These are phyloP conservation scores for Aspergillus saccharolyticus DNA, from an alignment of 495 filamentous ascomycete genomes.

Conservation along the genomic window DNA sequence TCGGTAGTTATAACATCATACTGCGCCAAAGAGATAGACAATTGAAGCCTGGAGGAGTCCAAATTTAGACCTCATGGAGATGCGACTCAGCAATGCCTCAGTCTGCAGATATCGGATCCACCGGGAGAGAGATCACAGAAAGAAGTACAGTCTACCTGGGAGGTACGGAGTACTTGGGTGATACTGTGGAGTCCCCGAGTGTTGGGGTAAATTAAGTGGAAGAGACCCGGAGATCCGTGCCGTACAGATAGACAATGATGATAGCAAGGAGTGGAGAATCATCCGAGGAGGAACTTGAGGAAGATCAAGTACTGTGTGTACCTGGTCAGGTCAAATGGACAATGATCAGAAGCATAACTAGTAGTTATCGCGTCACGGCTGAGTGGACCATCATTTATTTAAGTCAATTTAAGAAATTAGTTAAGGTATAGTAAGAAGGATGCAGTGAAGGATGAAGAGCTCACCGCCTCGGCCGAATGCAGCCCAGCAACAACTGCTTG, in stretches of 20 bases:
- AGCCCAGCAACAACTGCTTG: constrained; percentile 10
- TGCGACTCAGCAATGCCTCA: background rate
- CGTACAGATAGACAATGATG: background rate
- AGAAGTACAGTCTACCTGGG: background rate
- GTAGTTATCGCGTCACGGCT: no score
- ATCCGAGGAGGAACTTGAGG: no score
- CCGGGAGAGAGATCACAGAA: background rate
- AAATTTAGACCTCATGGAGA: background rate
- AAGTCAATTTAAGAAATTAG: no score
- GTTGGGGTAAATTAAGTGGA: background rate
- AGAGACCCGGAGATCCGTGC: background rate
- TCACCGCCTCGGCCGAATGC: constrained; percentile 14
- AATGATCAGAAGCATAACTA: no score
- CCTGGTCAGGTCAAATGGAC: no score
- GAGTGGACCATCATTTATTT: no score
- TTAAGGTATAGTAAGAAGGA: no score
- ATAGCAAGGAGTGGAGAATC: background rate
- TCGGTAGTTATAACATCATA: background rate
- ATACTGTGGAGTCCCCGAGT: background rate
- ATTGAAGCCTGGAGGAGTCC: background rate
- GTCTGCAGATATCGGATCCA: background rate
- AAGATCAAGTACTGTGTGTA: no score
- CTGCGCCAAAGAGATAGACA: background rate
- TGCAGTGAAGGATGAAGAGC: no score
- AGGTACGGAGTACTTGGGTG: background rate